Evolutionary conservation across 352 stramenopile genomes (phyloP), one percentile per base, ranked within the genome.

Genomic region (Bremia lactucae): DNA sequence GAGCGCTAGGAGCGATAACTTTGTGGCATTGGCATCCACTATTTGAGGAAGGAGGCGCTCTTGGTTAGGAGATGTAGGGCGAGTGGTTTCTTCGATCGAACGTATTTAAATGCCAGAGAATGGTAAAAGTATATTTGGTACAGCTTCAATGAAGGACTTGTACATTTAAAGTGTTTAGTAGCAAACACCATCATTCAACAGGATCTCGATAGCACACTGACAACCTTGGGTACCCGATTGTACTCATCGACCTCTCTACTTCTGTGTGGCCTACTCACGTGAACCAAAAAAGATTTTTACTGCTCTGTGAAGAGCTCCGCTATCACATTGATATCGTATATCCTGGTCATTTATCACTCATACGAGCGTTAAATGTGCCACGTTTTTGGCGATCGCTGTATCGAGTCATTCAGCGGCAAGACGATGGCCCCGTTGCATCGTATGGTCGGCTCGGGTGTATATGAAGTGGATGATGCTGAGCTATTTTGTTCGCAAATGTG

Each of bases 51-150:
- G 38, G 62, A 0, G 46, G 37, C 9, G 57, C 48, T n/a, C 42
- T 50, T n/a, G 68, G 59, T 6, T 62, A 72, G 20, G 58, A 92
- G 39, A 76, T 61, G 9, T 65, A 65, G 18, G 87, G 87, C 6
- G 87, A 96, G 61, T 96, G 87, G 67, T 96, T 7, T 76, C 86
- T 0, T 72, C 65, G 3, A 44, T 65, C 16, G 78, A 68, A 34
- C 68, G 79, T 22, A 95, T 95, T 66, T 48, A 59, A 36, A 91
- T 92, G 74, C 78, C 71, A 0, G 50, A 60, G 14, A 72, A 72
- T 33, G 62, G 67, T 28, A 81, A 79, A 31, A 49, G 51, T 5
- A 58, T 75, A 1, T 83, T 43, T 84, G 67, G 66, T 83, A 82
- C 59, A 80, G 66, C 36, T 63, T 61, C 15, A 65, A 82, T 31